phyloP scores from a whole-genome alignment of 495 filamentous ascomycete species.

The Antarctomyces pellizariae region DNA sequence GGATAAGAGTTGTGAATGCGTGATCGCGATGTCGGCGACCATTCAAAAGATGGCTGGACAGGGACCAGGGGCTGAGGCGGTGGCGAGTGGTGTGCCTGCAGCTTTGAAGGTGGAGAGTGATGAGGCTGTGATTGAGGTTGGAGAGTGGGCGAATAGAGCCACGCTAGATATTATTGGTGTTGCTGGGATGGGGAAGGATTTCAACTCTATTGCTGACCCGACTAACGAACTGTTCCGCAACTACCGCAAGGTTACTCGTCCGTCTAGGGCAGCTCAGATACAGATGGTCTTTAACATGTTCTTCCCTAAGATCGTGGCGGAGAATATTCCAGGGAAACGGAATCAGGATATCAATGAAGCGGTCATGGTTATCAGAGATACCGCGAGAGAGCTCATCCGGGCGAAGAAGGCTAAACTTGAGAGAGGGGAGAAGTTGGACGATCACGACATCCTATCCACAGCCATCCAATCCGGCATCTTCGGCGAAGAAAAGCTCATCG shows the following conservation, averaged over 20 bases:
- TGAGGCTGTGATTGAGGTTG: slow-evolving; percentile 36
- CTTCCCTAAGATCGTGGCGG: slow-evolving; percentile 25
- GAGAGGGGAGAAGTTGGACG: slow-evolving; percentile 22
- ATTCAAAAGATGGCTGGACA: slow-evolving; percentile 2
- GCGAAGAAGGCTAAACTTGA: slow-evolving; percentile 40
- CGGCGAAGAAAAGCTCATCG: slow-evolving; percentile 54
- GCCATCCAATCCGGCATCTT: slow-evolving; percentile 59
- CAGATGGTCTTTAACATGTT: slow-evolving; percentile 22
- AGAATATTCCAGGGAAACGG: slow-evolving; percentile 35
- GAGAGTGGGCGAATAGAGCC: slow-evolving; percentile 41
- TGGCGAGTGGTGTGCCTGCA: slow-evolving; percentile 13
- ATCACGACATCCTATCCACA: slow-evolving; percentile 62
- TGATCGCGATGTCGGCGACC: slow-evolving; percentile 20
- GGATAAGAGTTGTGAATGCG: slow-evolving; percentile 31
- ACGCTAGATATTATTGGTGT: slow-evolving; percentile 78
- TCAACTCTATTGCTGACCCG: slow-evolving; percentile 40
- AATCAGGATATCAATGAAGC: slow-evolving; percentile 37
- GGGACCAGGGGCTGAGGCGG: slow-evolving; percentile 6
- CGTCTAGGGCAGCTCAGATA: slow-evolving; percentile 16
- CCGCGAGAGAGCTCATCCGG: slow-evolving; percentile 40
- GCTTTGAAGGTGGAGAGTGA: slow-evolving; percentile 18
- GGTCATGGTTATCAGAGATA: slow-evolving; percentile 30
- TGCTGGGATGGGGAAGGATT: slow-evolving; percentile 62
- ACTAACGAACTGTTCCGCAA: slow-evolving; percentile 38
- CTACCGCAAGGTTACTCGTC: slow-evolving; percentile 36